Percentiles rank a stretch among this genome's conserved stretches.
phyloP scores from a whole-genome alignment of 108 stramenopile species.

The Parietichytrium sp. region DNA sequence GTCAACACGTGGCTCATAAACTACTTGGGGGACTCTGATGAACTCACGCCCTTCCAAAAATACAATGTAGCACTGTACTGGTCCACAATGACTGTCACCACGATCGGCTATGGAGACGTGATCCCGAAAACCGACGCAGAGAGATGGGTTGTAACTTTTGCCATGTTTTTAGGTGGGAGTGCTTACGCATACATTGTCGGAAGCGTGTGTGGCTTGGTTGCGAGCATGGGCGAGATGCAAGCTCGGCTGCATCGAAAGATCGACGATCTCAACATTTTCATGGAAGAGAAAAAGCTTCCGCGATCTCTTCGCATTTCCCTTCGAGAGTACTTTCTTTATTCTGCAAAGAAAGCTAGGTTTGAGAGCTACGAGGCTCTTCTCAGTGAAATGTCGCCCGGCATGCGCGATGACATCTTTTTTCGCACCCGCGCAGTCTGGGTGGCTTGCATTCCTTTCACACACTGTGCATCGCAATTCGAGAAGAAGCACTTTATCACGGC shows the following conservation, averaged over 20 bases:
- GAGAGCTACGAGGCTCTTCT: not conserved
- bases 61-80: constrained; percentile 23
- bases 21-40: not conserved
- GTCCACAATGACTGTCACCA: constrained; percentile 26
- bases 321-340: constrained; percentile 4
- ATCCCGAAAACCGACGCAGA: not conserved
- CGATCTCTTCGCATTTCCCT: not conserved
- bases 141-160: not conserved
- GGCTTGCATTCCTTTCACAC: not conserved
- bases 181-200: constrained; percentile 37
- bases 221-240: constrained; percentile 23
- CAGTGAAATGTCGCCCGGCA: constrained; percentile 4
- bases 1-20: not conserved
- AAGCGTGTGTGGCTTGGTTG: constrained; percentile 9
- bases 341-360: not conserved
- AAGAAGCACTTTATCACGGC: not conserved
- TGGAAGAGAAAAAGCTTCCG: constrained; percentile 35
- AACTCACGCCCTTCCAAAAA: not conserved
- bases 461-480: not conserved
- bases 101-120: constrained; percentile 27
- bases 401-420: constrained; percentile 7
- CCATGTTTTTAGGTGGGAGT: constrained; percentile 20
- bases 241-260: constrained; percentile 24
- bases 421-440: not conserved
- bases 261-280: constrained; percentile 19